Base-by-base conservation (phyloP, 768 basidiomycete species). In the Suillus spraguei region DNA sequence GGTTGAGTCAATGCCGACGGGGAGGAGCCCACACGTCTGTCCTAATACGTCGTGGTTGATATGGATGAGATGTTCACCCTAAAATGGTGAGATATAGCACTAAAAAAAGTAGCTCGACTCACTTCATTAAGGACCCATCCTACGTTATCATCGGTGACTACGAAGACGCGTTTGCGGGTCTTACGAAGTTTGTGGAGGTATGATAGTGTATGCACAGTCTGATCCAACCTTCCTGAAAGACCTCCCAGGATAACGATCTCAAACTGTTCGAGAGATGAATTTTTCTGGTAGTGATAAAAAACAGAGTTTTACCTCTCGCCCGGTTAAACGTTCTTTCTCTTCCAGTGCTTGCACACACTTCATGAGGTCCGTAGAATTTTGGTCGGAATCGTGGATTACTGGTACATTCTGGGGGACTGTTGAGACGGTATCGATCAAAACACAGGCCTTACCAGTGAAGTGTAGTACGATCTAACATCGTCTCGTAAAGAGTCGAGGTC, bases 301-400 rank as follows among this genome's bases (percentile, higher is more conserved):
- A 28, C 16, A 8, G 42, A 5, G 11, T 14, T 76, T 55, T 58
- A 85, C 87, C 67, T 77, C 65, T 60, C 67, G 70, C 9, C 73
- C 74, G 53, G 81, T 79, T 2, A 67, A 65, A 20, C 68, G 63
- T 69, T 95, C 93, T 63, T 80, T 81, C 60, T 85, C 83, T 55
- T 84, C 74, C 4, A 98, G 71, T 6, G 87, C 81, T 7, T 68
- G 53, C 2, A 99, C 77, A 69, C 95, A 99, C 76, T 99, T 99
- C 90, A 93, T 94, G 63, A 99, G 82, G 73, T 99, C 97, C 0
- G 97, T 99, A n/a, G 94, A 85, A 71, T 94, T 76, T 72, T 94
- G 89, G 71, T 91, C 86, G 0, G 78, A 66, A 69, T 97, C 96
- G 60, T 86, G 76, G 0, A 87, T 71, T 42, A 97, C 78, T 0